phyloP scores from a whole-genome alignment of 495 filamentous ascomycete species.

The Hypoxylon rickii region DNA sequence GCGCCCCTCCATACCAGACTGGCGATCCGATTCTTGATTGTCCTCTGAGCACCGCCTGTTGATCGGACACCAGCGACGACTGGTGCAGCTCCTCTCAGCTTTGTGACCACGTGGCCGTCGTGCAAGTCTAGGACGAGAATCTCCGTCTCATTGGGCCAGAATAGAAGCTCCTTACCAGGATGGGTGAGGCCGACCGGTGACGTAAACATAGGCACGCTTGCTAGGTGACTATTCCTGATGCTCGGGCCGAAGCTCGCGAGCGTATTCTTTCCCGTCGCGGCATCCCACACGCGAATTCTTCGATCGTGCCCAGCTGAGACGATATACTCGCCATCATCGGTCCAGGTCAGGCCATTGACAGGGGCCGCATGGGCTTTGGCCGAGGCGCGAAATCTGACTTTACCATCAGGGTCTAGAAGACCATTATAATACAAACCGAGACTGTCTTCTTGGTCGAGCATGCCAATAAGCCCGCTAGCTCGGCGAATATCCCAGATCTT shows the following conservation, averaged over 20 bases:
- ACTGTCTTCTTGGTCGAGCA: slow-evolving; percentile 81
- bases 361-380: slow-evolving; percentile 74
- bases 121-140: slow-evolving; percentile 77
- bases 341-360: slow-evolving; percentile 85
- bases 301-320: slow-evolving; percentile 81
- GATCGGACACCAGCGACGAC: slow-evolving; percentile 48
- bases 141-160: slow-evolving; percentile 78
- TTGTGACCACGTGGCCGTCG: slow-evolving; percentile 72
- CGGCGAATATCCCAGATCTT: slow-evolving; percentile 85
- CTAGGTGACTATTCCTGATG: slow-evolving; percentile 71
- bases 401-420: slow-evolving; percentile 35
- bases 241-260: slow-evolving; percentile 80
- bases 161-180: slow-evolving; percentile 63
- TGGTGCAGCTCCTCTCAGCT: slow-evolving; percentile 65
- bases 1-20: slow-evolving; percentile 71
- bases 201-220: slow-evolving; percentile 64
- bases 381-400: slow-evolving; percentile 43
- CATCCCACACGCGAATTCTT: slow-evolving; percentile 83
- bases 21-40: slow-evolving; percentile 64
- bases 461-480: slow-evolving; percentile 69
- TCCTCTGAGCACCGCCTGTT: slow-evolving; percentile 41
- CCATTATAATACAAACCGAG: slow-evolving; percentile 55
- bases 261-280: slow-evolving; percentile 76
- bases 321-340: slow-evolving; percentile 71
- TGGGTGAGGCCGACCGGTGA: slow-evolving; percentile 57